Base-by-base conservation (phyloP, 768 basidiomycete species). In the Lactifluus rugatus region DNA sequence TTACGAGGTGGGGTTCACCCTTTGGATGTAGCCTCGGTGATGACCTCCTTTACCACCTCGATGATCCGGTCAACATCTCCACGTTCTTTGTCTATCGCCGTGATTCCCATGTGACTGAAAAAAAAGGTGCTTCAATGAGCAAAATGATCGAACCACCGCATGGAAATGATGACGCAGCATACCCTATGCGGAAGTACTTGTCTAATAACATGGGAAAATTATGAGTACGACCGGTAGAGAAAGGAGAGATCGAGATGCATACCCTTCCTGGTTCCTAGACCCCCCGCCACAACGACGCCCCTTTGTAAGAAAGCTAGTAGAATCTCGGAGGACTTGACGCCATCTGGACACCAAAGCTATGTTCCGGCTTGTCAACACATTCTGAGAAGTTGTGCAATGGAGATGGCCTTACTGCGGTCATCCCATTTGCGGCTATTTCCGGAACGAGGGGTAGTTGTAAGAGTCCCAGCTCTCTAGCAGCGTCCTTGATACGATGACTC, bases 111-210 rank as follows among this genome's bases (percentile, higher is more conserved):
- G 70, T 96, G 94, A 32, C 87, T 86, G 64, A 19, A 55, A 2
- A 25, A 17, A 54, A 17, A 54, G 3, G 28, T 39, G 58, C 31
- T n/a, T 21, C 26, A 51, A 34, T 47, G 44, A 26, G 47, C 31
- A 45, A 39, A 13, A 50, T 4, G 36, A 26, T 44, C 54, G 13
- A 23, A 45, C 7, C 57, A 46, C 54, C 31, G 56, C 32, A 37
- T 37, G 37, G 39, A 44, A 48, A 34, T 31, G 13, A 61, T 26
- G 14, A 54, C n/a, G 16, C 1, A 44, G 21, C 52, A 39, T 58
- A 81, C 80, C 93, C 93, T 54, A 96, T 83, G 51, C 93, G 85
- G 85, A 95, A 93, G 71, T 95, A 95, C 66, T 84, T 86, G 67
- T 87, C 87, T 88, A 13, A 34, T 11, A 13, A 62, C 25, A 61